phyloP scores from a whole-genome alignment of 2,329 filamentous ascomycete genomes.

The Coleophoma crateriformis region DNA sequence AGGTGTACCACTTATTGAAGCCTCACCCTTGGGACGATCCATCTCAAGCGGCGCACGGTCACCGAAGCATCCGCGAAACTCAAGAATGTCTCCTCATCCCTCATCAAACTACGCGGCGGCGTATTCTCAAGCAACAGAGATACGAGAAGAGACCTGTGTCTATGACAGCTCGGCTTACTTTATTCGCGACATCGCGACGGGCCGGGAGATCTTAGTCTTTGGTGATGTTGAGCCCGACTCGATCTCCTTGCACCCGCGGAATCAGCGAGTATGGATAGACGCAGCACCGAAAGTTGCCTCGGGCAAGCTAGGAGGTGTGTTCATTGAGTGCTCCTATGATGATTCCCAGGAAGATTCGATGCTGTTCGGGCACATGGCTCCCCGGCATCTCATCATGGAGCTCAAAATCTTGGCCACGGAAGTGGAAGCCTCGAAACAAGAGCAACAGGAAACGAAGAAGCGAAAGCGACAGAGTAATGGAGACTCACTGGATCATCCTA shows the following conservation, averaged over 20 bases:
- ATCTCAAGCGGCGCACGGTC: no score
- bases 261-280: slow-evolving; percentile 77
- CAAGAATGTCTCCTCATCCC: neutral
- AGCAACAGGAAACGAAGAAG: slow-evolving; percentile 45
- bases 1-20: neutral
- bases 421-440: slow-evolving; percentile 16
- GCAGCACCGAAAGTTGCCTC: slow-evolving; percentile 78
- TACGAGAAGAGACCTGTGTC: slow-evolving; percentile 52
- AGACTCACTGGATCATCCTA: slow-evolving; percentile 10
- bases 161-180: slow-evolving; percentile 93
- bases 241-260: slow-evolving; percentile 75
- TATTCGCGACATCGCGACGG: slow-evolving; percentile 67
- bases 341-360: slow-evolving; percentile 71
- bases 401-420: slow-evolving; percentile 59
- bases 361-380: slow-evolving; percentile 85
- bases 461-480: slow-evolving; percentile 50
- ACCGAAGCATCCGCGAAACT: neutral
- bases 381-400: slow-evolving; percentile 76
- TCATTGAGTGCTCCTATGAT: slow-evolving; percentile 94
- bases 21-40: neutral
- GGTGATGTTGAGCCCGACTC: slow-evolving; percentile 93
- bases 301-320: slow-evolving; percentile 71
- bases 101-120: neutral
- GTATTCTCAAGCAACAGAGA: neutral
- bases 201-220: slow-evolving; percentile 82